Conservation (phyloP, 1,139 yeast genomes). For the Hyphopichia pseudoburtonii region DNA sequence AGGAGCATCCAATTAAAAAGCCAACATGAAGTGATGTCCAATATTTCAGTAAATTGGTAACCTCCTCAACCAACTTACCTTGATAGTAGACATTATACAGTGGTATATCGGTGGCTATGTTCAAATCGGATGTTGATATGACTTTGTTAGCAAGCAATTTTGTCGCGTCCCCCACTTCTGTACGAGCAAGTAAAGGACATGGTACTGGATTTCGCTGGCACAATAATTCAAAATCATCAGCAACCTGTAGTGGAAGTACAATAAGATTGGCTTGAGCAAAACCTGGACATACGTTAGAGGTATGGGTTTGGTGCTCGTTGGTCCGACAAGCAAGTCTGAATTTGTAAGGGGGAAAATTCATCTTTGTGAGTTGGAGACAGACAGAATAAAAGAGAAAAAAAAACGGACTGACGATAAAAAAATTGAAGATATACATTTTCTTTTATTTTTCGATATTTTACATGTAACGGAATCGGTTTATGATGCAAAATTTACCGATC, state of each 20-base stretch:
- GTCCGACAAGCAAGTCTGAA: slow-evolving; percentile 13
- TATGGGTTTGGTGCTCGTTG: slow-evolving; percentile 13
- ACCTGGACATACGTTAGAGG: slow-evolving; percentile 28
- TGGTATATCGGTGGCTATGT: slow-evolving; percentile 29
- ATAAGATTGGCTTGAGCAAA: slow-evolving; percentile 32
- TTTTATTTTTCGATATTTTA: no score
- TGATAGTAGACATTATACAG: slow-evolving; percentile 24
- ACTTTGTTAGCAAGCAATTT: slow-evolving; percentile 14
- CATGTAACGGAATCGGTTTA: no score
- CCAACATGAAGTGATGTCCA: slow-evolving; percentile 31
- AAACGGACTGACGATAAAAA: no score
- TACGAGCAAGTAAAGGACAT: slow-evolving; percentile 27
- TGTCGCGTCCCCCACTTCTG: slow-evolving; percentile 18
- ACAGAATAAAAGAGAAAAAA: no score
- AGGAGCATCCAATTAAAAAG: slow-evolving; percentile 36
- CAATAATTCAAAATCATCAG: slow-evolving; percentile 25
- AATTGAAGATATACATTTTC: no score
- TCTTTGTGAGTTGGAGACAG: no score
- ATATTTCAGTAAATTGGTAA: slow-evolving; percentile 18
- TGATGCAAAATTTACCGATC: no score
- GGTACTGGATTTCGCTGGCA: slow-evolving; percentile 34
- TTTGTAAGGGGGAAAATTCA: no score
- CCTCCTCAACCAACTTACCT: slow-evolving; percentile 20
- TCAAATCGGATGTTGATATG: slow-evolving; percentile 16
- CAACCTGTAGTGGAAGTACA: slow-evolving; percentile 22